Base-by-base conservation (phyloP, 23 red algal genomes). In the Pyropia yezoensis region DNA sequence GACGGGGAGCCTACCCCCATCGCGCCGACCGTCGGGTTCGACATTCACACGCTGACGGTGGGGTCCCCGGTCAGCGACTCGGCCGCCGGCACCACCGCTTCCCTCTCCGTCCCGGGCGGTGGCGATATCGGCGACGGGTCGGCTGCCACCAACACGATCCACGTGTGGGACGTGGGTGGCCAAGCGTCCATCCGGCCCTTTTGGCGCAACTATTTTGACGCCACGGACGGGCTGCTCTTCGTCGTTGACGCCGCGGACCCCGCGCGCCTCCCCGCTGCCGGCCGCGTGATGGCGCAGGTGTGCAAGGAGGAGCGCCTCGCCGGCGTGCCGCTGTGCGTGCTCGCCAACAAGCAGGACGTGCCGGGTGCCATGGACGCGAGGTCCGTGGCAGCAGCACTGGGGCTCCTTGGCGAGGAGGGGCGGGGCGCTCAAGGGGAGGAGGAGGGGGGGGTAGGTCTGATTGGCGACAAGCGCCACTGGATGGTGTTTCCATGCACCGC, bases 191-290 rank as follows among this genome's bases (percentile, higher is more conserved):
- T 98, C 25, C 86, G 94, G 14, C 65, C 94, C 6, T 98, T 91
- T 50, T 98, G 94, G 94, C 45, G 79, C 50, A 98, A 98, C 76
- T 98, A 98, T 50, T 98, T 98, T 81, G 94, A 98, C 50, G 69
- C 74, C 50, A 98, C 94, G 1, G 94, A 98, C 64, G 94, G 77
- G 34, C 70, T 98, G 21, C 76, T 98, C 2, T 98, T 87, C 80
- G 94, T 98, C 8, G 85, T 98, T 3, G 94, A 98, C 65, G 79
- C 83, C 15, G 86, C 94, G 2, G 85, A 90, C 62, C 67, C 62
- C 15, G 29, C 30, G 2, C 80, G 94, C 3, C 59, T 90, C 28
- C 57, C 29, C 16, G 79, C 76, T 20, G 80, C 75, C 50, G 62
- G 77, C 18, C 18, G 20, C 50, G 85, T 91, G 54, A 67, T 98